Base-by-base conservation (phyloP, 2,329 filamentous ascomycete genomes). In the Chrysosphaeria jannelii region DNA sequence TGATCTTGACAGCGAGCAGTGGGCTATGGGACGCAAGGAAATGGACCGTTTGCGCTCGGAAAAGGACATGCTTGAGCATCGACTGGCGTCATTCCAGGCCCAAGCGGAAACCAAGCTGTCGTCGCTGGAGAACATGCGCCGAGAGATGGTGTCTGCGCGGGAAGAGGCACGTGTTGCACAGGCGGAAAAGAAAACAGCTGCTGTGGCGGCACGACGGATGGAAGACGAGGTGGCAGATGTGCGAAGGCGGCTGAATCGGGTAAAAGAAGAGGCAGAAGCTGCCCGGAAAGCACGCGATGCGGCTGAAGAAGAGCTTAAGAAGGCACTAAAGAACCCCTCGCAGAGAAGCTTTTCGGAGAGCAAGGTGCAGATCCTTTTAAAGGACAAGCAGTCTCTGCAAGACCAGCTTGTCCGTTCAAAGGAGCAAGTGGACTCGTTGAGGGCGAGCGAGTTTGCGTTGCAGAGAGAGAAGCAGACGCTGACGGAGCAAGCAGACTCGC, bases 221-320 rank as follows among this genome's bases (percentile, higher is more conserved):
- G 68, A 79, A 36, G 70, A 78, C 31, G 71, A 78, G 37, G 51
- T 76, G n/a, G 64, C 74, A 25, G 58, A 74, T 14, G 44, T 79
- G 9, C 68, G 76, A 38, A 50, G 53, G 12, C 57, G 53, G 18
- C 41, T 67, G 20, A 64, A 71, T 23, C 57, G 67, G 28, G 65
- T 69, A 37, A 54, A 55, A 20, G 58, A 67, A 31, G 54, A 58
- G 28, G 53, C 55, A 7, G 36, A 43, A 23, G 41, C 43, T 21
- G 43, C 48, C 9, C 48, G 46, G 26, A 41, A 50, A 25, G 45
- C 54, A 31, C 50, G 47, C 25, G 44, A 48, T 18, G 34, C 39
- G 10, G 38, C 57, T 8, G 40, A 42, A 24, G 39, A 41, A 16
- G 48, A 61, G 31, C 35, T 62, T n/a, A n/a, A n/a, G n/a, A n/a